Evolutionary conservation across 306 rosid species (phyloP).

Genomic region (Rosa chinensis): DNA sequence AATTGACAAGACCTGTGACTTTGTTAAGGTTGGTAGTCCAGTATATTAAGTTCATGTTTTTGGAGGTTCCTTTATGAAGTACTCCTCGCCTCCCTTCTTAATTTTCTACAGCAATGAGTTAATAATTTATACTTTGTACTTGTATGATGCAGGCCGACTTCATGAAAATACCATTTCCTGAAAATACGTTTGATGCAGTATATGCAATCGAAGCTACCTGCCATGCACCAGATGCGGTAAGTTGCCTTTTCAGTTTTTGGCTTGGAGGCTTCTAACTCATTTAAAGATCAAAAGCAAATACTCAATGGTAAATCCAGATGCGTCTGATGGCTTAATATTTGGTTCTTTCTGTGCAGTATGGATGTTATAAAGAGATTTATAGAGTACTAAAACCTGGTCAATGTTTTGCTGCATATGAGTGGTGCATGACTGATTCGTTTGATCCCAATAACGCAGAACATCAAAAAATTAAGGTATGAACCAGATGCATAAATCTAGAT

Average conservation of each 20-base stretch:
- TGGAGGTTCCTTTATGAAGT: constrained; percentile 6
- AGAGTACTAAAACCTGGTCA: constrained; percentile 95
- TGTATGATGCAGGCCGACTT: constrained; percentile 79
- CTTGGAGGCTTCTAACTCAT: background rate
- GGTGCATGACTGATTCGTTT: constrained; percentile 93
- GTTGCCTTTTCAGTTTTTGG: constrained; percentile 15
- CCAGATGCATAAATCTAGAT: constrained; percentile 8
- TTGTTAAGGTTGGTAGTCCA: constrained; percentile 66
- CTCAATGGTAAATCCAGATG: background rate
- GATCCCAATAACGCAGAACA: constrained; percentile 76
- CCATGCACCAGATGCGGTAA: constrained; percentile 97
- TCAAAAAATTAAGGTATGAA: constrained; percentile 74
- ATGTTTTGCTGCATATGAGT: constrained; percentile 90
- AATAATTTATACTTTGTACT: constrained; percentile 9
- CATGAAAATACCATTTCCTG: constrained; percentile 90
- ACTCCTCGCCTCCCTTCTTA: background rate
- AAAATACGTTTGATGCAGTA: constrained; percentile 81
- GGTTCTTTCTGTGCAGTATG: constrained; percentile 45
- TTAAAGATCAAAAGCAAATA: background rate
- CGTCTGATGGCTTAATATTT: constrained; percentile 14
- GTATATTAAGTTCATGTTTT: constrained; percentile 20
- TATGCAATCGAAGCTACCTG: constrained; percentile 99
- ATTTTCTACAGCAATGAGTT: background rate
- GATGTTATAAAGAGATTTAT: constrained; percentile 91
- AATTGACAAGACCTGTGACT: constrained; percentile 69